Conservation (phyloP, 768 basidiomycete genomes). For the Auriscalpium microsporum region DNA sequence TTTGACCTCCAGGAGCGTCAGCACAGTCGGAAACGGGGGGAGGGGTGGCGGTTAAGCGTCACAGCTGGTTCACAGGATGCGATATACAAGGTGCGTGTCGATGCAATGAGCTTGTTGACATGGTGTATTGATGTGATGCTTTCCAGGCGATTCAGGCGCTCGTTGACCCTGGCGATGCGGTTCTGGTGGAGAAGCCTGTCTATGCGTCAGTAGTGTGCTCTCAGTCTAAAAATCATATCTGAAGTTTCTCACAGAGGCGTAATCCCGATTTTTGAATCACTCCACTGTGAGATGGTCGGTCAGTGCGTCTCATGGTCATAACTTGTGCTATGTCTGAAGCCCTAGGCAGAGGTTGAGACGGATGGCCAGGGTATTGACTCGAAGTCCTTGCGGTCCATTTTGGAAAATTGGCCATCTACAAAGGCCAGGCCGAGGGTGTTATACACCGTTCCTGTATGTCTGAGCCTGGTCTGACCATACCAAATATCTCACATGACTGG, state of each 20-base stretch:
- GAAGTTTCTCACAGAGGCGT: conserved; percentile 41
- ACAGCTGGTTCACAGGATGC: conserved; percentile 87
- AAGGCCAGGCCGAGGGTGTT: conserved; percentile 70
- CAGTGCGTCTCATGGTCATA: conserved; percentile 14
- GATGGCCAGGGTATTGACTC: conserved; percentile 67
- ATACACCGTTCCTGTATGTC: conserved; percentile 66
- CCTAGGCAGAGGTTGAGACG: conserved; percentile 57
- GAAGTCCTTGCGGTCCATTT: conserved; percentile 45
- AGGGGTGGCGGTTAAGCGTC: conserved; percentile 68
- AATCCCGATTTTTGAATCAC: conserved; percentile 50
- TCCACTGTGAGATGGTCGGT: conserved; percentile 56
- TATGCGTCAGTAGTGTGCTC: conserved; percentile 47
- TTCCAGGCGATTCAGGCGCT: conserved; percentile 60
- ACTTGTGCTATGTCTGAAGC: not conserved
- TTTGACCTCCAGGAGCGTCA: conserved; percentile 57
- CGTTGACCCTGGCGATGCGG: conserved; percentile 68
- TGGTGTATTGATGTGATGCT: not conserved
- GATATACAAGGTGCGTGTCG: conserved; percentile 62
- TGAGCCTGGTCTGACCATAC: conserved; percentile 4
- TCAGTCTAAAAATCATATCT: conserved; percentile 7
- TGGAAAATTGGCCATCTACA: conserved; percentile 66
- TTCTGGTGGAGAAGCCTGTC: conserved; percentile 77
- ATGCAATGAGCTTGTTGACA: not conserved
- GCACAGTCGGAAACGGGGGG: conserved; percentile 51
- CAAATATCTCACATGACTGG: not conserved